Evolutionary conservation across 352 stramenopile genomes (phyloP).

Genomic region (Phytophthora capsici): DNA sequence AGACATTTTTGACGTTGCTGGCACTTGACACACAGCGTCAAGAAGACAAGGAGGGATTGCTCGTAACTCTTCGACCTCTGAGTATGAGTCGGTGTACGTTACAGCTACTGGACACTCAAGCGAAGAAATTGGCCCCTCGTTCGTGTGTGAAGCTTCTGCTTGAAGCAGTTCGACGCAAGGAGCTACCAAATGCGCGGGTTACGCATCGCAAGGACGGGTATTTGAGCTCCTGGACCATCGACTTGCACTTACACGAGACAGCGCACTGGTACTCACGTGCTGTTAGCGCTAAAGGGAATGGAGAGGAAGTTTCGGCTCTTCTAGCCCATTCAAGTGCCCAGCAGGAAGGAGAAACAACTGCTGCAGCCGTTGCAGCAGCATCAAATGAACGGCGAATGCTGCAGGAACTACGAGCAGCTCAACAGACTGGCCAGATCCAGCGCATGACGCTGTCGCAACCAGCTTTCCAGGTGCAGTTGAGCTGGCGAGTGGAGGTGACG

Average conservation of each 20-base stretch:
- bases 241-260: constrained; percentile 67
- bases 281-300: constrained; percentile 4
- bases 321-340: constrained; percentile 18
- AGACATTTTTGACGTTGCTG: constrained; percentile 83
- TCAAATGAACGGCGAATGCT: constrained; percentile 51
- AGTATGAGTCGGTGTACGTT: constrained; percentile 65
- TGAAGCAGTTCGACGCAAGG: constrained; percentile 32
- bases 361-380: constrained; percentile 33
- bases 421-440: constrained; percentile 62
- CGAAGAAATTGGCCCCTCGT: constrained; percentile 41
- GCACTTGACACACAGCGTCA: constrained; percentile 39
- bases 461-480: constrained; percentile 61
- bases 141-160: constrained; percentile 47
- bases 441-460: constrained; percentile 58
- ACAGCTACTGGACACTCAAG: constrained; percentile 59
- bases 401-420: constrained; percentile 56
- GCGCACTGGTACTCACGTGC: constrained; percentile 43
- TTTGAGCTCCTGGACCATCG: constrained; percentile 52
- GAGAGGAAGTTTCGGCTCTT: not conserved
- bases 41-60: constrained; percentile 15
- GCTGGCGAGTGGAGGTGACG: constrained; percentile 23
- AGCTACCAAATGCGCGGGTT: constrained; percentile 30
- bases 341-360: constrained; percentile 25
- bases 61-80: constrained; percentile 46
- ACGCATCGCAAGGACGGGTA: constrained; percentile 66